Evolutionary conservation across 2,329 filamentous ascomycete species (phyloP), one percentile per base, ranked within the genome.

Genomic region (Xylaria sp.): DNA sequence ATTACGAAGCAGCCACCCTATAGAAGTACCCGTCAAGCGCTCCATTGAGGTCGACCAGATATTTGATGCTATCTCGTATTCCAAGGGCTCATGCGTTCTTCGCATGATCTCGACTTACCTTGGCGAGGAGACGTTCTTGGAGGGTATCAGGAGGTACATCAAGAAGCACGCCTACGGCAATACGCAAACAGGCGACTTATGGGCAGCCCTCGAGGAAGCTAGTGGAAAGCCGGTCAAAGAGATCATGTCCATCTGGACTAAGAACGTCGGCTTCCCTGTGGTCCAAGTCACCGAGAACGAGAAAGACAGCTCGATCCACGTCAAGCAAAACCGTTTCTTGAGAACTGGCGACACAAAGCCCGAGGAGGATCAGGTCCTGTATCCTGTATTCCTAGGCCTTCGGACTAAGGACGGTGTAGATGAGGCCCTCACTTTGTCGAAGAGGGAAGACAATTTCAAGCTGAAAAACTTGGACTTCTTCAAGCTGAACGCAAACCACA

Each of bases 31-130:
- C 1, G 92, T 97, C 60, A 96, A 96, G 81, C 88, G 90, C 54
- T 92, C 92, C 22, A 92, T 96, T 64, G 92, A 97, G 74, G 92
- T 97, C 72, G 96, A 96, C 75, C 92, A 97, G 76, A 97, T 97
- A 64, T 97, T 97, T 66, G 93, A 97, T 70, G 91, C 92, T 59
- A 97, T 97, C 63, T 97, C 93, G 1, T 97, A 97, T 76, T 92
- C 91, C 51, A 97, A 97, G 78, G 93, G 93, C 17, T 97, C 92
- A 9, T 96, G 92, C 65, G 92, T 97, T 29, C 81, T 97, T 57
- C 90, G 93, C 69, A 97, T 97, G 93, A 92, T 97, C 62, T 96
- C 93, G 18, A 96, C 92, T 62, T 95, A 96, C 67, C 80, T 97
- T 20, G 93, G 93, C 46, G 93, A 97, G 72, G 91, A 97, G 40